These are phyloP conservation scores for Dorcoceras hygrometricum DNA, from an alignment of 257 asterid species.

Conservation along the genomic window DNA sequence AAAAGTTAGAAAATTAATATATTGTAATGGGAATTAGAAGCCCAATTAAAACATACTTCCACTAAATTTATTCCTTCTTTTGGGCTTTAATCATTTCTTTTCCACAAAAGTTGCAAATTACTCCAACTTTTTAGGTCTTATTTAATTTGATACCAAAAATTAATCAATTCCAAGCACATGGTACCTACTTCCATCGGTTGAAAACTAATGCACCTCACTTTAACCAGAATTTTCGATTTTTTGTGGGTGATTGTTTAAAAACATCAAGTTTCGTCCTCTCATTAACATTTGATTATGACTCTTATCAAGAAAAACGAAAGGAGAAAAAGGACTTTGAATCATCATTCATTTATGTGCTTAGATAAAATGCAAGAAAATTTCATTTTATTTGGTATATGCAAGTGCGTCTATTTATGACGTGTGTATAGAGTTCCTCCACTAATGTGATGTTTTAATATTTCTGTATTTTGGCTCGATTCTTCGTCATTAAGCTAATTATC, in stretches of 20 bases:
- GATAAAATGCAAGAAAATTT: neutral
- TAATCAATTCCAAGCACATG: neutral
- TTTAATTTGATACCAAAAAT: neutral
- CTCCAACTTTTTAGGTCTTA: neutral
- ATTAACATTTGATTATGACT: no score
- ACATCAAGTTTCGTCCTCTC: neutral
- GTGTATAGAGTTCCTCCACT: neutral
- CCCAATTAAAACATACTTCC: neutral
- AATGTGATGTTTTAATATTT: neutral
- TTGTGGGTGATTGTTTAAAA: neutral
- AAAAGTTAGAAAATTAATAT: no score
- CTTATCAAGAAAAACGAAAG: no score
- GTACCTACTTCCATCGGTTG: neutral
- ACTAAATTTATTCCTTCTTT: neutral
- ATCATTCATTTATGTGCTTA: neutral
- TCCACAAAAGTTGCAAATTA: neutral
- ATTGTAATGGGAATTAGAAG: neutral
- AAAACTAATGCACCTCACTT: no score
- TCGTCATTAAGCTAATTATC: constrained; percentile 58
- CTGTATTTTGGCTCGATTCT: constrained; percentile 43
- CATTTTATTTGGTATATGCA: neutral
- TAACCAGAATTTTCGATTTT: neutral
- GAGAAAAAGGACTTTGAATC: neutral
- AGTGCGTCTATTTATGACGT: neutral
- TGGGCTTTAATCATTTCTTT: neutral